These are phyloP conservation scores for Zygosaccharomyces gambellarensis DNA, from an alignment of 805 yeast genomes.

Conservation along the genomic window DNA sequence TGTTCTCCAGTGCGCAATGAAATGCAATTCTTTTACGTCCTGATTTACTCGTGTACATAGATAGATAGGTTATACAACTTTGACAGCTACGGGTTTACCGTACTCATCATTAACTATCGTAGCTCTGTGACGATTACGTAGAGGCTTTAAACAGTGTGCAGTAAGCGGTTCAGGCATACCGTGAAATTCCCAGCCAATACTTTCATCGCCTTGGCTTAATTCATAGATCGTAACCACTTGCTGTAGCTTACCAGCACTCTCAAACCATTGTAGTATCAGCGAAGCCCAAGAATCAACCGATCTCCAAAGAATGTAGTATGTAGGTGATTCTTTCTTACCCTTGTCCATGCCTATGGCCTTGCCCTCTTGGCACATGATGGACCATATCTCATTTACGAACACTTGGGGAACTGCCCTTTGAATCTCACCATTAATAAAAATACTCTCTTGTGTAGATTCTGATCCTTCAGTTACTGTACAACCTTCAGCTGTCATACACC, in stretches of 20 bases:
- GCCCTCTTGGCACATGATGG: constrained; percentile 49
- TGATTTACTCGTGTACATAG: constrained; percentile 6
- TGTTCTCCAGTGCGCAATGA: constrained; percentile 23
- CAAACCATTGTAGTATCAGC: constrained; percentile 62
- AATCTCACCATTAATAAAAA: constrained; percentile 51
- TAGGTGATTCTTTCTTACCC: constrained; percentile 37
- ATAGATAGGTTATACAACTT: constrained; percentile 44
- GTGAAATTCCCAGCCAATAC: constrained; percentile 51
- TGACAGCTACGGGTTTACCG: constrained; percentile 71
- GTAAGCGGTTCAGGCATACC: constrained; percentile 57
- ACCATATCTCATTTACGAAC: constrained; percentile 52
- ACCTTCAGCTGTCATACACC: constrained; percentile 43
- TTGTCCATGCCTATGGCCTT: constrained; percentile 47
- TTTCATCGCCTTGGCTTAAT: constrained; percentile 59
- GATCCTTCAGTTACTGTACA: constrained; percentile 28
- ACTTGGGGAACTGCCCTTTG: constrained; percentile 51
- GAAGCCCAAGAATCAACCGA: constrained; percentile 65
- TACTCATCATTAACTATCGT: constrained; percentile 64
- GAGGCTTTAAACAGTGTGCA: constrained; percentile 47
- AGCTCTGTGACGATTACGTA: constrained; percentile 68
- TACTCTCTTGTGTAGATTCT: constrained; percentile 13
- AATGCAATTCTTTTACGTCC: not conserved
- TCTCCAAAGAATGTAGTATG: constrained; percentile 55
- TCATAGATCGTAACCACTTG: constrained; percentile 80
- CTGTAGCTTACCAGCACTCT: constrained; percentile 70